These are phyloP conservation scores for Suhomyces maxii DNA, from an alignment of 1,139 yeast species.

Conservation along the genomic window DNA sequence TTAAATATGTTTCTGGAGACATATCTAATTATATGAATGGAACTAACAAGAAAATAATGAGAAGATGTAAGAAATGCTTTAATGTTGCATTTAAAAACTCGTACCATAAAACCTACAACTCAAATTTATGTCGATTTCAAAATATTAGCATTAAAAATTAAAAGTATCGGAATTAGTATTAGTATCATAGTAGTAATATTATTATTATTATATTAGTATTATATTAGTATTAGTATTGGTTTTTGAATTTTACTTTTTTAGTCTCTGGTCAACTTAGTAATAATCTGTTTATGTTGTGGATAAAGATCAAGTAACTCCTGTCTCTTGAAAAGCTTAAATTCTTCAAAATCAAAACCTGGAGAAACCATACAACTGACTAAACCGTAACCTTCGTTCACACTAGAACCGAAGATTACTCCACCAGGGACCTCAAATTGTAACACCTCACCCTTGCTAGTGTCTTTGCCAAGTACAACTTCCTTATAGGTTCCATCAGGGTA, in stretches of 20 bases:
- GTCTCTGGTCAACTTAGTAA: background rate
- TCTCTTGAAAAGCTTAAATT: background rate
- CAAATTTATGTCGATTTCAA: too few relatives aligned
- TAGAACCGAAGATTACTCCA: background rate
- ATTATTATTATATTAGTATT: too few relatives aligned
- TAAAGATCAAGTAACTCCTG: background rate
- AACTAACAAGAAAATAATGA: too few relatives aligned
- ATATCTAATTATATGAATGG: too few relatives aligned
- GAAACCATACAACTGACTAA: slow-evolving; percentile 1
- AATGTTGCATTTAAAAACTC: too few relatives aligned
- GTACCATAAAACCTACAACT: too few relatives aligned
- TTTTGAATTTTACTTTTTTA: background rate
- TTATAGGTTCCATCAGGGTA: slow-evolving; percentile 1
- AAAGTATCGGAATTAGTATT: too few relatives aligned
- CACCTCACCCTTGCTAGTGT: background rate
- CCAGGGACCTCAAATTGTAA: background rate
- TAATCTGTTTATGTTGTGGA: background rate
- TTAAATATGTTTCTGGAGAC: too few relatives aligned
- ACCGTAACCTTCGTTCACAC: background rate
- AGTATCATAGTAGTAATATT: background rate
- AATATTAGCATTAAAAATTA: too few relatives aligned
- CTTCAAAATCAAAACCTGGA: background rate
- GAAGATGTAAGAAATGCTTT: too few relatives aligned
- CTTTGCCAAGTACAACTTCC: background rate
- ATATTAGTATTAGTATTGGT: background rate